phyloP scores from a whole-genome alignment of 306 rosid species.

The Begonia masoniana region DNA sequence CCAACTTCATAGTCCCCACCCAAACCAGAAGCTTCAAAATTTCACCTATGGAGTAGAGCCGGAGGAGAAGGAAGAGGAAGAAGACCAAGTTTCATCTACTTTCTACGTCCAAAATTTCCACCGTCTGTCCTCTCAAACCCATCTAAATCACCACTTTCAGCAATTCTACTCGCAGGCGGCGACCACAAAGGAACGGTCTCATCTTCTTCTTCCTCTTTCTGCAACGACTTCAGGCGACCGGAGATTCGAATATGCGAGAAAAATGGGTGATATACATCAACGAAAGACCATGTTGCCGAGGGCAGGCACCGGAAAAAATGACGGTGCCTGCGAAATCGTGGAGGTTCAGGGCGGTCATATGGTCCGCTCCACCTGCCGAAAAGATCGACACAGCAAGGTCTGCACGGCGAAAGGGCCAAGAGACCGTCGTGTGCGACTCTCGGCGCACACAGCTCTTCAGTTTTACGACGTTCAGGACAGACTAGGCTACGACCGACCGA shows the following conservation, averaged over 20 bases:
- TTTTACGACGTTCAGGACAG: conserved; percentile 94
- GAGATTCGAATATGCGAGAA: background rate
- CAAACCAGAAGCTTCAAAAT: conserved; percentile 6
- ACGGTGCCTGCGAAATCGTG: conserved; percentile 54
- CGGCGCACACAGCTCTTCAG: conserved; percentile 83
- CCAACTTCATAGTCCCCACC: conserved; percentile 7
- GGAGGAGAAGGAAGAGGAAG: background rate
- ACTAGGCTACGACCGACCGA: conserved; percentile 84
- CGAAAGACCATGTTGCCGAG: conserved; percentile 8
- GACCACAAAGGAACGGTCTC: background rate
- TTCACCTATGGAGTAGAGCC: conserved; percentile 15
- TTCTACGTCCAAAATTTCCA: background rate
- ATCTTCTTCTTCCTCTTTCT: background rate
- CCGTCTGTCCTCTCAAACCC: background rate
- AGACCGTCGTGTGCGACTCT: conserved; percentile 80
- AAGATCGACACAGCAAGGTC: conserved; percentile 90
- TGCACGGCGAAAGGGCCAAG: conserved; percentile 86
- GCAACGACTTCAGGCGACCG: background rate
- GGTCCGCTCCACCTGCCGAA: conserved; percentile 67
- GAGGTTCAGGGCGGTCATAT: conserved; percentile 84
- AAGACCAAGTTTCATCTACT: background rate
- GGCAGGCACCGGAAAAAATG: conserved; percentile 18
- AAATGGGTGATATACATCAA: background rate
- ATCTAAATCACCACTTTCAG: background rate
- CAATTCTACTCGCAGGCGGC: background rate